A percentile compares a stretch with the other conserved stretches of the same genome.
Conservation (phyloP, 257 asterid genomes). For the Penstemon davidsonii region DNA sequence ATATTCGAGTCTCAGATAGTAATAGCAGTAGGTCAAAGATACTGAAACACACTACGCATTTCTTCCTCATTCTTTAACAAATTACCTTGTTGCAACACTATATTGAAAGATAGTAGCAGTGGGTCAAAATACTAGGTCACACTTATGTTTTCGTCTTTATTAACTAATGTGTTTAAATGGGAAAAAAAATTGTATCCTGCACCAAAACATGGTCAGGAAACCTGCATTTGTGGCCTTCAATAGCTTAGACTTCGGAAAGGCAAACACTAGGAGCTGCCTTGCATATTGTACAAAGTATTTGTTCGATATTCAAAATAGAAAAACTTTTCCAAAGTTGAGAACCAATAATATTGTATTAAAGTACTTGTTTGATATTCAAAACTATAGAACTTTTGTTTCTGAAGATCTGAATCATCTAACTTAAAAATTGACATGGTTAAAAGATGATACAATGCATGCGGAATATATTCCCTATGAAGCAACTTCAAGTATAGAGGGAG, state of each 20-base stretch:
- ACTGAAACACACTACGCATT: too few species aligned
- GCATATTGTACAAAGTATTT: background rate
- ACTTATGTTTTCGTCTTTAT: background rate
- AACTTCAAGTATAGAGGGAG: background rate
- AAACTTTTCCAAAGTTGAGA: background rate
- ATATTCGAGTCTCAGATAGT: background rate
- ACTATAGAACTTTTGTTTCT: background rate
- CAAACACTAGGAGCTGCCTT: background rate
- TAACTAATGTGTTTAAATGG: too few species aligned
- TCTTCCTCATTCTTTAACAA: background rate
- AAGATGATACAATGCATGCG: background rate
- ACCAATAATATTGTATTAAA: background rate
- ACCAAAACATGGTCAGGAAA: too few species aligned
- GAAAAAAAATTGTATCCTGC: too few species aligned
- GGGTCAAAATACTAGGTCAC: background rate
- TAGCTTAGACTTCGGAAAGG: too few species aligned
- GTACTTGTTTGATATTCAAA: slow-evolving; percentile 7
- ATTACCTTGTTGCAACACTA: background rate
- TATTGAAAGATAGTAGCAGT: background rate
- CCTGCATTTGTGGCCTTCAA: too few species aligned
- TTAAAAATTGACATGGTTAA: background rate
- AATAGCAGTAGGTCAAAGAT: background rate
- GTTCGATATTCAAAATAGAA: background rate
- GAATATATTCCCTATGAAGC: background rate
- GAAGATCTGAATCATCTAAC: too few species aligned